These are phyloP conservation scores for Penicillium glabrum DNA, from an alignment of 2,329 filamentous ascomycete genomes.

Conservation along the genomic window DNA sequence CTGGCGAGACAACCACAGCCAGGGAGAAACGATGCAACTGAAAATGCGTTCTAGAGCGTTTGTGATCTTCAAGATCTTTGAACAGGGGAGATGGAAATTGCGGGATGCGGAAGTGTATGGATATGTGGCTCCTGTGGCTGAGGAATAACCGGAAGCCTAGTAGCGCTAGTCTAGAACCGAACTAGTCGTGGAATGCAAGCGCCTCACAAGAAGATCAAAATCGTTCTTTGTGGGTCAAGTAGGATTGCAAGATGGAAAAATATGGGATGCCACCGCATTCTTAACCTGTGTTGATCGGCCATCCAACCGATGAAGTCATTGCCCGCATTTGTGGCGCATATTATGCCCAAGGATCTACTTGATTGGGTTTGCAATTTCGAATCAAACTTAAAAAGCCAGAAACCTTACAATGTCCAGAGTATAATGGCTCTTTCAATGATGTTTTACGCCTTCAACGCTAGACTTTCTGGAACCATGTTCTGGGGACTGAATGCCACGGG, in stretches of 20 bases:
- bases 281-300: slow-evolving; percentile 7
- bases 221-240: slow-evolving; percentile 1
- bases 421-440: not conserved
- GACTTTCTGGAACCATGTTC: not conserved
- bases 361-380: not conserved
- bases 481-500: not conserved
- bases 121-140: slow-evolving; percentile 7
- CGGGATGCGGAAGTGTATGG: slow-evolving; percentile 4
- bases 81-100: not conserved
- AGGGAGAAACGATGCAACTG: not conserved
- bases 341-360: not conserved
- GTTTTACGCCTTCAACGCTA: not conserved
- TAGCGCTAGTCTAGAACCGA: slow-evolving; percentile 13
- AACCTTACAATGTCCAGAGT: not conserved
- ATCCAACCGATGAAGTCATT: slow-evolving; percentile 13
- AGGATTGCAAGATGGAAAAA: slow-evolving; percentile 6
- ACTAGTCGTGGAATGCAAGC: slow-evolving; percentile 6
- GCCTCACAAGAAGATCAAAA: not conserved
- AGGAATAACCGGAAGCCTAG: slow-evolving; percentile 4
- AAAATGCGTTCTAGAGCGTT: not conserved
- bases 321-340: slow-evolving; percentile 5
- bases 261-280: slow-evolving; percentile 2
- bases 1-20: not conserved
- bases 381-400: not conserved
- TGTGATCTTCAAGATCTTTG: not conserved